Evolutionary conservation across 108 stramenopile genomes (phyloP), one percentile per base, ranked within the genome.

Genomic region (Aurantiochytrium sp.): DNA sequence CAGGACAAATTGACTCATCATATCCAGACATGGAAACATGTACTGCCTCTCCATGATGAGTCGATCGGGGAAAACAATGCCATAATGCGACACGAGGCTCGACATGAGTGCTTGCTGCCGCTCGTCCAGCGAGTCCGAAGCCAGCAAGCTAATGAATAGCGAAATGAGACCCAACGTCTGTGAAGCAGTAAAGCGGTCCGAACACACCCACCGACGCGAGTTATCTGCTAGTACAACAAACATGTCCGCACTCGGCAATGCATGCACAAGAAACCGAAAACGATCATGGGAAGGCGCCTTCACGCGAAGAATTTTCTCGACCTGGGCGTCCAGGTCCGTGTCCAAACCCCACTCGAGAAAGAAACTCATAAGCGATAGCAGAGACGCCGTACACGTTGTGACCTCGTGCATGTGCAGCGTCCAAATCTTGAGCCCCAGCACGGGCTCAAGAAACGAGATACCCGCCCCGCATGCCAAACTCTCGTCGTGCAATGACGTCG

Each of bases 71-170:
- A 83, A 83, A 25, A 83, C 76, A 12, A 83, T 53, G 28, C 76
- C 76, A 35, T 83, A 83, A 35, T 83, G 76, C n/a, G 76, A 83
- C 10, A 83, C 76, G 25, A 83, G 51, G 51, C 76, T 83, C 49
- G 49, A 53, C 76, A 83, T 83, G 4, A 83, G 49, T 47, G 76
- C 76, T 45, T 83, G 76, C 76, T 83, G 76, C 16, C 51, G 76
- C 76, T 83, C 76, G 49, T 53, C 76, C n/a, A 83, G 76, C 10
- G 76, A 83, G 49, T 83, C 76, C 45, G 76, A 83, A 6, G 76
- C 45, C 49, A 83, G n/a, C 49, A 83, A 23, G 4, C 76, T 53
- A 23, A 83, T 83, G 49, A 83, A 83, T 12, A 83, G 76, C n/a
- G 76, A 83, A 53, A 83, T 53, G 16, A 83, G 45, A 55, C 76